Evolutionary conservation across 2,329 filamentous ascomycete genomes (phyloP).

Genomic region (Fusarium xylarioides): DNA sequence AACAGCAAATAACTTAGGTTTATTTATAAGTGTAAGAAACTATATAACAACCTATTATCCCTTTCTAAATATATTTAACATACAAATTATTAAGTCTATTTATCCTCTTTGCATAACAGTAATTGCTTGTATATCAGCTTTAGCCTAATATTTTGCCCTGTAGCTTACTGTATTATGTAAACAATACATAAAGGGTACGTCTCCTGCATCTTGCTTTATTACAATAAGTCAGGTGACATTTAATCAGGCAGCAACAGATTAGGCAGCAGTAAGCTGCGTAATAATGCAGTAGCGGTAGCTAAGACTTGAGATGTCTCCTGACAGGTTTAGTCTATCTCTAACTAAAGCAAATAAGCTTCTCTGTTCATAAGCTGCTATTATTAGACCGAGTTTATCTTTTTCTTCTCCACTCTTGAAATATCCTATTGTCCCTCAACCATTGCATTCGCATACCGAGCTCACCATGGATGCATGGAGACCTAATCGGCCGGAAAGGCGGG

Average conservation of each 20-base stretch:
- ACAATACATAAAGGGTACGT: not conserved
- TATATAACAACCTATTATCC: no score
- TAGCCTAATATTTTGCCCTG: not conserved
- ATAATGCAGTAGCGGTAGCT: no score
- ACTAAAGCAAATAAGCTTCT: not conserved
- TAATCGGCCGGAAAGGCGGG: not conserved
- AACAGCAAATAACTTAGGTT: no score
- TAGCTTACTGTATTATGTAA: not conserved
- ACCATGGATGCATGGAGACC: not conserved
- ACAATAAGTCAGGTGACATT: not conserved
- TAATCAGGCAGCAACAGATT: not conserved
- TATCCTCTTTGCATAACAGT: no score
- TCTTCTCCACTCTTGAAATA: not conserved
- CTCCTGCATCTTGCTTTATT: not conserved
- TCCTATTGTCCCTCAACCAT: not conserved
- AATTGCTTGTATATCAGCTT: not conserved
- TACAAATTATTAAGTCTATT: no score
- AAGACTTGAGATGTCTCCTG: rapidly evolving
- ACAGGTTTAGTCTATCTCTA: not conserved
- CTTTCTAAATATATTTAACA: no score
- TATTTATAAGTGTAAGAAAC: no score
- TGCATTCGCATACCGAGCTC: not conserved
- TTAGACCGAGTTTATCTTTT: not conserved
- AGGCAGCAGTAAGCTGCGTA: not conserved
- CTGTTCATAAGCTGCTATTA: not conserved